Evolutionary conservation across 164 flowering plant species (phyloP), one percentile per base, ranked within the genome.

Genomic region (Vitis vinifera): DNA sequence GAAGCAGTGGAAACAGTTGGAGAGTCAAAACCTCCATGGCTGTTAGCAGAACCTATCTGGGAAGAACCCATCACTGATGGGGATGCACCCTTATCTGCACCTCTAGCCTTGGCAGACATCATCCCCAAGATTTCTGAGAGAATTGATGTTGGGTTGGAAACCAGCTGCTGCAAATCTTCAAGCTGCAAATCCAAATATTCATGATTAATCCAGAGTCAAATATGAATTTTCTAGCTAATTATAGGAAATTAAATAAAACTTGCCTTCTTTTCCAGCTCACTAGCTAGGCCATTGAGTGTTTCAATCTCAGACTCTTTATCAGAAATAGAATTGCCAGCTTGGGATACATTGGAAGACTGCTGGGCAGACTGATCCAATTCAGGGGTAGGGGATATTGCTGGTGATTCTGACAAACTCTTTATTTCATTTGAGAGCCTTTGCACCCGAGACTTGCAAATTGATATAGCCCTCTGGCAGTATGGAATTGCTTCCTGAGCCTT

Each of bases 221-320:
- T 15, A 51, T 27, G 4, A 49, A 44, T 2, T 12, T 17, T 51
- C 44, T 50, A 55, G n/a, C 8, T 48, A 19, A 11, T 27, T 1
- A 59, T 17, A 15, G 56, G 50, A 65, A 51, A 15, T 7, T 19
- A 57, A 13, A n/a, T 13, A 23, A 23, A 11, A 69, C 74, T 74
- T 83, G 82, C 99, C 95, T 92, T 96, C 87, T 87, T 92, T 70
- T 91, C 97, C 70, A 93, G 88, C 3, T 96, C 99, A 53, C 73
- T 73, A 10, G 81, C 56, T 10, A 96, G 94, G 15, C 77, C 86
- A 58, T 55, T 75, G 13, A 96, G 91, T 14, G 92, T 86, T 74
- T 81, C 83, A 68, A 93, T 86, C 77, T 96, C 99, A 48, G 85
- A 77, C 64, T 84, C 86, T 78, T 80, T 91, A 63, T 84, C 85